Base-by-base conservation (phyloP, 805 yeast genomes). In the Zygoascus ofunaensis region DNA sequence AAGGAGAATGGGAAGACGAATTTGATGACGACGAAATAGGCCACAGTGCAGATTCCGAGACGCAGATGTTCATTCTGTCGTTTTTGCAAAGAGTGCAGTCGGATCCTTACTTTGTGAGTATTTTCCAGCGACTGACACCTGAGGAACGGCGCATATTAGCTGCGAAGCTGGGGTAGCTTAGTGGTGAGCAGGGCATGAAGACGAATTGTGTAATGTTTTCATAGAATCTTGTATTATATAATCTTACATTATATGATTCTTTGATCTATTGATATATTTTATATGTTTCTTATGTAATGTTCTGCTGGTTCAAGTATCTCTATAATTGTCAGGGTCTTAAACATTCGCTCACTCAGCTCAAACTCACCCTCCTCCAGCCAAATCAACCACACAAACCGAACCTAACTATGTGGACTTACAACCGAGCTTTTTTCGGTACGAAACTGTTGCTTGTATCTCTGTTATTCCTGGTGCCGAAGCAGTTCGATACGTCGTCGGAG, bases 11-110 rank as follows among this genome's bases (percentile, higher is more conserved):
- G 41, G 41, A 37, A 21, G 41, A 37, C 89, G 92, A 73, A 0
- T 83, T 92, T 87, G 92, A 84, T 54, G 92, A 82, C 53, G 65
- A 80, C 48, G 87, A 81, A 14, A 84, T 5, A 2, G 36, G 42
- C 2, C 39, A 37, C 18, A 20, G 37, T 21, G 8, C 45, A 2
- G 62, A 60, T 32, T 43, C 45, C 19, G 53, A 56, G 3, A 50
- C 55, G 3, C 50, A 47, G 24, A 37, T 43, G 4, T 40, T 58
- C 3, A 57, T 59, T 21, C 24, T 52, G 34, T 50, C 53, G 37
- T 60, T 63, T 63, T 49, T 60, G 47, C 44, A 51, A 36, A 35
- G 47, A 24, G 33, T 58, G 2, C 53, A 51, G 10, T 44, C 37
- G 12, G 15, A 37, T 17, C 41, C 41, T 17, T 17, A 37, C 12